A percentile compares a stretch with the other conserved stretches of the same genome.
Conservation (phyloP, 179 eudicot species). For the Spinacia oleracea region DNA sequence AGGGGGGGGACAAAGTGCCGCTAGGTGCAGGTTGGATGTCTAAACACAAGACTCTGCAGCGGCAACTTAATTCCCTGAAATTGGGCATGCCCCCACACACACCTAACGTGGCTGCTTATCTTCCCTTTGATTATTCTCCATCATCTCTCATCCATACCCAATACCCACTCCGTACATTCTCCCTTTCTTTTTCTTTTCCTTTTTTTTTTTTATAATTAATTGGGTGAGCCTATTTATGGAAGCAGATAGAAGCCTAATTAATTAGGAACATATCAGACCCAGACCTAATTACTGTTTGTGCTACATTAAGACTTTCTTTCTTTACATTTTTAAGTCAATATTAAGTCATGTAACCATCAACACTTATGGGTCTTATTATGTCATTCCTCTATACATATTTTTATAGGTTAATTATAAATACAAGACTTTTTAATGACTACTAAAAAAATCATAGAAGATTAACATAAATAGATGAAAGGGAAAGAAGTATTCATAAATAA, state of each 20-base stretch:
- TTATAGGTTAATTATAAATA: too few relatives aligned
- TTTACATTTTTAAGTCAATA: too few relatives aligned
- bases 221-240: background rate
- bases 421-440: too few relatives aligned
- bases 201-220: background rate
- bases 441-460: too few relatives aligned
- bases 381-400: too few relatives aligned
- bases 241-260: conserved; percentile 3
- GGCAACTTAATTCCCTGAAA: background rate
- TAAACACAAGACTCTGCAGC: background rate
- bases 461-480: too few relatives aligned
- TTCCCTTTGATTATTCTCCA: conserved; percentile 22
- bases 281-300: background rate
- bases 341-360: too few relatives aligned
- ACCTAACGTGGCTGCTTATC: conserved; percentile 34
- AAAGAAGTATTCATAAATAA: too few relatives aligned
- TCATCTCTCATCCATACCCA: background rate
- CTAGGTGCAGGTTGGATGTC: conserved; percentile 30
- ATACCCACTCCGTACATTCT: background rate
- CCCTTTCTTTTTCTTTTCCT: background rate
- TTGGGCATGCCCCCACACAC: conserved; percentile 2
- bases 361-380: too few relatives aligned
- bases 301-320: background rate
- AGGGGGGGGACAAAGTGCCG: conserved; percentile 34
- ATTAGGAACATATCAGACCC: background rate